phyloP scores from a whole-genome alignment of 768 basidiomycete species.

The Mycena pura region DNA sequence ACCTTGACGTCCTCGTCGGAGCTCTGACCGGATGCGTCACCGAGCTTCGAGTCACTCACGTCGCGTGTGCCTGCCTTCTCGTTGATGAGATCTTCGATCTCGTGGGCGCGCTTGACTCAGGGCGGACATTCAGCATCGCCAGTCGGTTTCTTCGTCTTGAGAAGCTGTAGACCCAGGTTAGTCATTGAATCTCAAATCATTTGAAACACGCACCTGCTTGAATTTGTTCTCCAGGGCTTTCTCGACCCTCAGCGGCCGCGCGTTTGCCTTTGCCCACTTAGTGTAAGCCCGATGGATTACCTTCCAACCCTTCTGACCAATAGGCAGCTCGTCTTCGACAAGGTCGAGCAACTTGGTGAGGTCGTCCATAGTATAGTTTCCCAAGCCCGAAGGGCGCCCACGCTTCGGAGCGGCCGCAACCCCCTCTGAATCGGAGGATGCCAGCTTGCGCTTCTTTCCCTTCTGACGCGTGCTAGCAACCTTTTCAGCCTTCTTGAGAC shows the following conservation, averaged over 20 bases:
- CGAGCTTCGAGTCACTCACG: background rate
- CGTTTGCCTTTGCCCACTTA: background rate
- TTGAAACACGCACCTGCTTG: background rate
- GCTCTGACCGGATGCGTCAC: no score
- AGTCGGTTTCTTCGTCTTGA: constrained; percentile 35
- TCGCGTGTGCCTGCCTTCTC: constrained; percentile 26
- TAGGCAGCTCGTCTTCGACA: background rate
- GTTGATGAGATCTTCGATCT: constrained; percentile 28
- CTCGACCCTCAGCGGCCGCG: background rate
- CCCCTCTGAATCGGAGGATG: background rate
- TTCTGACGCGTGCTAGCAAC: background rate
- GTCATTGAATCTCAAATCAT: background rate
- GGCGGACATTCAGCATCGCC: constrained; percentile 32
- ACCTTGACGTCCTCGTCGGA: no score
- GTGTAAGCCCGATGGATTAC: background rate
- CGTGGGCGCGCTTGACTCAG: constrained; percentile 28
- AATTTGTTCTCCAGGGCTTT: background rate
- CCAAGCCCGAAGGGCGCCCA: background rate
- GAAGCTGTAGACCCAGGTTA: background rate
- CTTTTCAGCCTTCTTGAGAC: background rate
- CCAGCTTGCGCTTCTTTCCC: background rate
- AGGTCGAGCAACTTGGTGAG: background rate
- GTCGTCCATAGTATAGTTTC: background rate
- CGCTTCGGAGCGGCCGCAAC: background rate
- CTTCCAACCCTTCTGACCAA: background rate